Conservation (phyloP, 2,329 filamentous ascomycete species). For the Aspergillus versicolor region DNA sequence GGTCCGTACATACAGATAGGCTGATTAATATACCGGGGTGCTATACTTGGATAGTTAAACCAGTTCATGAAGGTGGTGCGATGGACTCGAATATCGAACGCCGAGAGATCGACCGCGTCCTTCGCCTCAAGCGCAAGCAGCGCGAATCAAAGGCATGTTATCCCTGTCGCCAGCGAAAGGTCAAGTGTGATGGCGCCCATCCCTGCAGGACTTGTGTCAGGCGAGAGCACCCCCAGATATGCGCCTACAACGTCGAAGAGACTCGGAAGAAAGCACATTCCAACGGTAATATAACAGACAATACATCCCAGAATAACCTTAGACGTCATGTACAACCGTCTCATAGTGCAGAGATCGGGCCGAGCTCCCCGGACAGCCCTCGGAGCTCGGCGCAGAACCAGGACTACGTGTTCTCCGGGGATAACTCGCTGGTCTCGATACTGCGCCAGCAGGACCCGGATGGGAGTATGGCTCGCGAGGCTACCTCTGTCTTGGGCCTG, state of each 20-base stretch:
- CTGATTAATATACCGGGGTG: no score
- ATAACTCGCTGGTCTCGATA: constrained; percentile 33
- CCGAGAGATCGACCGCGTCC: constrained; percentile 29
- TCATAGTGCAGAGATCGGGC: no score
- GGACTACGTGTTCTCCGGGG: constrained; percentile 28
- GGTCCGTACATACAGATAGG: not conserved
- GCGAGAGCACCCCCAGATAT: constrained; percentile 30
- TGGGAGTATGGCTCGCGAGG: constrained; percentile 27
- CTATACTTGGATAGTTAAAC: not conserved
- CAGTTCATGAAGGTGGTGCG: no score
- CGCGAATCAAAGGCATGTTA: constrained; percentile 34
- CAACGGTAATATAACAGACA: not conserved
- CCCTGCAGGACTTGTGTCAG: constrained; percentile 31
- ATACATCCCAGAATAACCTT: no score
- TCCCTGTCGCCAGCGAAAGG: constrained; percentile 36
- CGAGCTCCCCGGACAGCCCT: not conserved
- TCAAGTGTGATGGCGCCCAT: constrained; percentile 32
- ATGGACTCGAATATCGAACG: constrained; percentile 16
- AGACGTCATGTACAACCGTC: no score
- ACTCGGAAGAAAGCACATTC: not conserved
- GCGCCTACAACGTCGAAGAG: constrained; percentile 20
- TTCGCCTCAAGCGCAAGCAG: constrained; percentile 28
- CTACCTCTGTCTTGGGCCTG: constrained; percentile 30
- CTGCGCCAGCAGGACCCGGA: constrained; percentile 27
- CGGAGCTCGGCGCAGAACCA: not conserved